A percentile compares a stretch with the other conserved stretches of the same genome.
phyloP scores from a whole-genome alignment of 1,284 basidiomycete genomes.

The Puccinia polysora region DNA sequence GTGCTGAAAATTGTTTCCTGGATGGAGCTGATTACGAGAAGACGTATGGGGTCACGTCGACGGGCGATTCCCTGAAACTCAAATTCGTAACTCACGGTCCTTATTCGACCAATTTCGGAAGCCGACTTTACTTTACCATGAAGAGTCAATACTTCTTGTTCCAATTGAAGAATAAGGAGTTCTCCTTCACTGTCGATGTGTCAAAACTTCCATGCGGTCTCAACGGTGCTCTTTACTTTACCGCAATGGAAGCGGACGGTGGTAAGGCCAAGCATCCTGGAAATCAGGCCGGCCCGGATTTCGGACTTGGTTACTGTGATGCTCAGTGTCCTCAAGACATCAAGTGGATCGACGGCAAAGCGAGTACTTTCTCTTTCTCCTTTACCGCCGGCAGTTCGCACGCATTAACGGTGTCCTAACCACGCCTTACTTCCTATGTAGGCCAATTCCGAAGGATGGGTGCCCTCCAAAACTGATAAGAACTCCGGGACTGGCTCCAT shows the following conservation, averaged over 20 bases:
- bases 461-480: slow-evolving; percentile 45
- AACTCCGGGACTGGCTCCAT: slow-evolving; percentile 53
- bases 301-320: slow-evolving; percentile 51
- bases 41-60: slow-evolving; percentile 4
- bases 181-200: slow-evolving; percentile 4
- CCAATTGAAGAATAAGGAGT: slow-evolving; percentile 15
- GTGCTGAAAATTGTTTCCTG: slow-evolving; percentile 5
- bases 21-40: not conserved
- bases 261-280: slow-evolving; percentile 44
- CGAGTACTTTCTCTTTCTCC: slow-evolving; percentile 47
- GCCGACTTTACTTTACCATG: not conserved
- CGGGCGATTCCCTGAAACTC: not conserved
- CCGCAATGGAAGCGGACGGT: slow-evolving; percentile 48
- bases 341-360: slow-evolving; percentile 61
- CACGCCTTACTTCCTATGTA: slow-evolving; percentile 47
- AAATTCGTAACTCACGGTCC: not conserved
- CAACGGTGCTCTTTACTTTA: too few relatives aligned
- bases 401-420: not conserved
- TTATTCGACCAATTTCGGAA: slow-evolving; percentile 3
- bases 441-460: slow-evolving; percentile 50
- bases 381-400: not conserved
- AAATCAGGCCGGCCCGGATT: slow-evolving; percentile 6
- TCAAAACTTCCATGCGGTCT: slow-evolving; percentile 23
- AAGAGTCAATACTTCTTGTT: slow-evolving; percentile 5
- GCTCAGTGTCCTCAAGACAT: slow-evolving; percentile 57